Evolutionary conservation across 805 yeast genomes (phyloP).

Genomic region (Zygosaccharomyces gambellarensis): DNA sequence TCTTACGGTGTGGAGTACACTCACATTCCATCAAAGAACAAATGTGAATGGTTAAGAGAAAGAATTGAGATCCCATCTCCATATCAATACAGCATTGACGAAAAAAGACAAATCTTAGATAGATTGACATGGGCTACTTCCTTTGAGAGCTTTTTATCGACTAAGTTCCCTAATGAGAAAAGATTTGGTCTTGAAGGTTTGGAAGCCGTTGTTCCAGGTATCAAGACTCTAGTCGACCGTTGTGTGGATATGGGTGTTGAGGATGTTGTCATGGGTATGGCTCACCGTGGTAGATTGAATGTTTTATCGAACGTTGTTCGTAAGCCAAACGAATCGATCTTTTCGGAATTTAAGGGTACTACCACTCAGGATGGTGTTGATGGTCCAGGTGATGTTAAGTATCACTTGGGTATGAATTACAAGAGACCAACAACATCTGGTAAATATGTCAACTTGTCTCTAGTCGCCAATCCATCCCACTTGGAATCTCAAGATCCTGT

Average conservation of each 20-base stretch:
- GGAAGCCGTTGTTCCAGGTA: constrained; percentile 93
- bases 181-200: constrained; percentile 99
- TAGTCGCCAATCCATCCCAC: constrained; percentile 98
- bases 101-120: constrained; percentile 94
- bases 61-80: constrained; percentile 91
- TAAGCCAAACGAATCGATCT: constrained; percentile 96
- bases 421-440: constrained; percentile 99
- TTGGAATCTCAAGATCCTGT: constrained; percentile 99
- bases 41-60: constrained; percentile 98
- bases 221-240: constrained; percentile 91
- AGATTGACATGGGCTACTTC: constrained; percentile 95
- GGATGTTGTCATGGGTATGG: constrained; percentile 98
- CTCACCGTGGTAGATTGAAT: constrained; percentile 98
- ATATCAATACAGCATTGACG: constrained; percentile 74
- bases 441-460: constrained; percentile 86
- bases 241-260: constrained; percentile 90
- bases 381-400: constrained; percentile 98
- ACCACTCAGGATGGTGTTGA: constrained; percentile 68
- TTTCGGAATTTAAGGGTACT: constrained; percentile 92
- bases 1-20: constrained; percentile 91
- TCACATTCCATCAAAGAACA: constrained; percentile 90
- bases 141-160: constrained; percentile 86
- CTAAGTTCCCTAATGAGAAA: constrained; percentile 97
- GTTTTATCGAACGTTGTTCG: constrained; percentile 97
- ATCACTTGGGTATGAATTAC: constrained; percentile 99